Conservation (phyloP, 2,329 filamentous ascomycete species). For the Ambrosiella cleistominuta region DNA sequence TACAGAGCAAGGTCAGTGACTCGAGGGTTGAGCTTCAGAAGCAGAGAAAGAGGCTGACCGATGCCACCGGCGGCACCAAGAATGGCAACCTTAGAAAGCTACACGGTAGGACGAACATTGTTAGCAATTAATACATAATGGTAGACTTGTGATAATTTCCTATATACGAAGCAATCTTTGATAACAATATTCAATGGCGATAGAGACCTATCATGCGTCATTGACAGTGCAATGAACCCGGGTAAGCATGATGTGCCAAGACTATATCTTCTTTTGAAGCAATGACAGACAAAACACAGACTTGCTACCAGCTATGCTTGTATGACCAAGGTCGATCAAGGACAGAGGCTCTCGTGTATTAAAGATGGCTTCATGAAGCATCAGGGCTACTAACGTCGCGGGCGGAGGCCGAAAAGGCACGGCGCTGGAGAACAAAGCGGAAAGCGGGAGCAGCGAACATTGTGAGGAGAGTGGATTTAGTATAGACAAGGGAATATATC, state of each 20-base stretch:
- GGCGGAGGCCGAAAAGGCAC: constrained; percentile 66
- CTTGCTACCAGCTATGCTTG: not conserved
- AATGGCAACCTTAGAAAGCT: constrained; percentile 96
- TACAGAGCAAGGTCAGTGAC: constrained; percentile 90
- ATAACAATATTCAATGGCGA: not conserved
- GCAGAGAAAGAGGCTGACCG: constrained; percentile 90
- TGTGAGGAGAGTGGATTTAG: constrained; percentile 16
- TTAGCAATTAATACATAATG: not conserved
- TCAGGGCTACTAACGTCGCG: constrained; percentile 38
- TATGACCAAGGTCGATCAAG: no score
- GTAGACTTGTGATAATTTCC: no score
- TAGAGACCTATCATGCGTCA: not conserved
- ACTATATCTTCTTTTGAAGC: not conserved
- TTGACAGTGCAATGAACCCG: not conserved
- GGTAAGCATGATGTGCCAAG: not conserved
- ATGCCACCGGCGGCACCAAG: constrained; percentile 96
- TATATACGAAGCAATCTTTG: no score
- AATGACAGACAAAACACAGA: not conserved
- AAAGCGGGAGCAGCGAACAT: constrained; percentile 49
- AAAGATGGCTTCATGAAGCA: not conserved
- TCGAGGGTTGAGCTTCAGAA: constrained; percentile 95
- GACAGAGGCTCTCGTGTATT: no score
- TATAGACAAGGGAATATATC: constrained; percentile 15
- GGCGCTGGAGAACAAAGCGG: constrained; percentile 47
- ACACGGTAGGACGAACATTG: constrained; percentile 11